A percentile compares a stretch with the other conserved stretches of the same genome.
These are phyloP conservation scores for Bryoerythrophyllum caledonicum DNA, from an alignment of 225 moss, liverwort and hornwort genomes.

Conservation along the genomic window DNA sequence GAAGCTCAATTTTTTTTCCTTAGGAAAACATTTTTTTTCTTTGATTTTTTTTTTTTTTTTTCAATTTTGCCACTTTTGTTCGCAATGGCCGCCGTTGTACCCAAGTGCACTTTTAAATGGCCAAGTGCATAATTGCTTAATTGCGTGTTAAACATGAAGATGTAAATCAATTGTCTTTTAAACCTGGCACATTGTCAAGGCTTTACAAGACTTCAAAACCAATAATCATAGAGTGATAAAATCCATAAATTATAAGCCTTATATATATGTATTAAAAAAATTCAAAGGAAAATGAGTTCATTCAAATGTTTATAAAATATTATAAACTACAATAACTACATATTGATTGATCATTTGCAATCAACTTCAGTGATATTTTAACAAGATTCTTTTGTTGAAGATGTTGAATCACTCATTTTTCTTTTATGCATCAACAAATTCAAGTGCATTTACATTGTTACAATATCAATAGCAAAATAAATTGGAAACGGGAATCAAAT, in stretches of 20 bases:
- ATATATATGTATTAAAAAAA: not conserved
- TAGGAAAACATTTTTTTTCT: no score
- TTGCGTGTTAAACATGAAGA: no score
- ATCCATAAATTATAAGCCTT: not conserved
- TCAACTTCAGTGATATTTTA: not conserved
- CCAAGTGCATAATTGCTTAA: no score
- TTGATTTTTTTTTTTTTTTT: no score
- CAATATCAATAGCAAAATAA: not conserved
- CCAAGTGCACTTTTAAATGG: no score
- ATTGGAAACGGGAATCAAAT: not conserved
- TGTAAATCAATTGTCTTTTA: accelerated
- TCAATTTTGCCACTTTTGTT: no score
- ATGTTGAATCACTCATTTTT: not conserved
- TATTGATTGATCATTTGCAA: not conserved
- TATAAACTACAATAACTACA: accelerated
- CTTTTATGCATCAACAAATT: not conserved
- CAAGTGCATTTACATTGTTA: not conserved
- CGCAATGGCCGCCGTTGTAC: no score
- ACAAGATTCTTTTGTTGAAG: not conserved
- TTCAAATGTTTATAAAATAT: not conserved
- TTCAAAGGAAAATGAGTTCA: accelerated
- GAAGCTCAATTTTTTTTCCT: no score
- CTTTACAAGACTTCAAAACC: not conserved
- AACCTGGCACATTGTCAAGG: not conserved
- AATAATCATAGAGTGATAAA: not conserved